Conservation (phyloP, 129 eudicot genomes). For the Flaveria trinervia region DNA sequence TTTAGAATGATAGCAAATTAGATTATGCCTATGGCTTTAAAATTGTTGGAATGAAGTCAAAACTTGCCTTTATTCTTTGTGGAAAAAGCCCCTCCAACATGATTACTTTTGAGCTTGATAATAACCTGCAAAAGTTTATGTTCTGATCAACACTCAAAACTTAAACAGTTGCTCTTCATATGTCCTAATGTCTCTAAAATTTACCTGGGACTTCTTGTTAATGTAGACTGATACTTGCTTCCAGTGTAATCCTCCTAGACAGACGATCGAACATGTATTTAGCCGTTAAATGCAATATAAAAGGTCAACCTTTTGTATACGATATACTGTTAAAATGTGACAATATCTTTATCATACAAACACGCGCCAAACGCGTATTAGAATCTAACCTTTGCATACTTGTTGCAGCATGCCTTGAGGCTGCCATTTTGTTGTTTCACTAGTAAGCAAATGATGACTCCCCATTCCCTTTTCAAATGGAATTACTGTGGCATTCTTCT, state of each 20-base stretch:
- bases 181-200: not conserved
- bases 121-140: constrained; percentile 47
- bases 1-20: not conserved
- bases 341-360: not conserved
- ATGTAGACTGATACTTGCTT: constrained; percentile 74
- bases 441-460: constrained; percentile 36
- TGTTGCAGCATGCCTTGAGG: constrained; percentile 78
- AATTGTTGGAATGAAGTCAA: constrained; percentile 24
- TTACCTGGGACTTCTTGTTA: constrained; percentile 72
- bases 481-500: constrained; percentile 73
- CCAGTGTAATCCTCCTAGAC: constrained; percentile 63
- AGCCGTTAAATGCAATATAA: not conserved
- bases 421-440: constrained; percentile 47
- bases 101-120: constrained; percentile 74
- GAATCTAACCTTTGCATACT: constrained; percentile 56
- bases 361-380: not conserved
- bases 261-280: not conserved
- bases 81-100: constrained; percentile 89
- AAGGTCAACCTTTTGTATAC: constrained; percentile 5
- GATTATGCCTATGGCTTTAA: not conserved
- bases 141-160: not conserved
- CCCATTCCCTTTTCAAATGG: constrained; percentile 70
- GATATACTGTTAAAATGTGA: not conserved
- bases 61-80: constrained; percentile 78
- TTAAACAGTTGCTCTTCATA: not conserved